A percentile compares a stretch with the other conserved stretches of the same genome.
These are phyloP conservation scores for Corylus americana DNA, from an alignment of 306 rosid species.

Conservation along the genomic window DNA sequence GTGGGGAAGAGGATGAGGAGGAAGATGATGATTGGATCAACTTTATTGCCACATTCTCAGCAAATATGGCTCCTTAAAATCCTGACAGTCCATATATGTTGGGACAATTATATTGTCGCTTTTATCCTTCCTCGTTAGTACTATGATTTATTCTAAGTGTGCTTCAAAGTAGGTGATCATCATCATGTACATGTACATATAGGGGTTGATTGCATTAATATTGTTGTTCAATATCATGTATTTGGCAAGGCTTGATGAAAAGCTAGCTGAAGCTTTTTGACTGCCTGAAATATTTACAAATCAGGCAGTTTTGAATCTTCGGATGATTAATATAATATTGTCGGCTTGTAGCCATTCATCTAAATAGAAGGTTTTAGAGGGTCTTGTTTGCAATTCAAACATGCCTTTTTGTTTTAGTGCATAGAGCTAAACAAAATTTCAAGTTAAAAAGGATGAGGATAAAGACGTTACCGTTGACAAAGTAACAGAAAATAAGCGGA, in stretches of 20 bases:
- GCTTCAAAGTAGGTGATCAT: constrained; percentile 29
- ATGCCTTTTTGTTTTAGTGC: background rate
- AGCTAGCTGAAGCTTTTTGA: constrained; percentile 28
- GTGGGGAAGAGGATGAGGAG: constrained; percentile 60
- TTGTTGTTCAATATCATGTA: constrained; percentile 39
- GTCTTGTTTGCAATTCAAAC: background rate
- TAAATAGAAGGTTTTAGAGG: background rate
- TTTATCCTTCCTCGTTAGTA: background rate
- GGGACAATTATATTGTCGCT: background rate
- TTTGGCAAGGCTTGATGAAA: constrained; percentile 24
- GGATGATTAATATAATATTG: no score
- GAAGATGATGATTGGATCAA: constrained; percentile 72
- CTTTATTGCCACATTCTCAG: constrained; percentile 65
- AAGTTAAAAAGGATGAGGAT: background rate
- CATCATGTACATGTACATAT: constrained; percentile 43
- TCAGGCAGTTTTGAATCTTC: constrained; percentile 1
- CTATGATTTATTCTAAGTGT: constrained; percentile 26
- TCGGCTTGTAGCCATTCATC: background rate
- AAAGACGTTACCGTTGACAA: constrained; percentile 2
- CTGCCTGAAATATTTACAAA: constrained; percentile 34
- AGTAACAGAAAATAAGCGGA: background rate
- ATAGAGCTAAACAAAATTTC: background rate
- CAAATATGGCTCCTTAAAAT: constrained; percentile 51
- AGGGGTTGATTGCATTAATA: constrained; percentile 18
- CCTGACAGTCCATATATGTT: background rate